Percentiles rank a stretch among this genome's conserved stretches.
These are phyloP conservation scores for Sporormia fimetaria DNA, from an alignment of 495 filamentous ascomycete genomes.

Conservation along the genomic window DNA sequence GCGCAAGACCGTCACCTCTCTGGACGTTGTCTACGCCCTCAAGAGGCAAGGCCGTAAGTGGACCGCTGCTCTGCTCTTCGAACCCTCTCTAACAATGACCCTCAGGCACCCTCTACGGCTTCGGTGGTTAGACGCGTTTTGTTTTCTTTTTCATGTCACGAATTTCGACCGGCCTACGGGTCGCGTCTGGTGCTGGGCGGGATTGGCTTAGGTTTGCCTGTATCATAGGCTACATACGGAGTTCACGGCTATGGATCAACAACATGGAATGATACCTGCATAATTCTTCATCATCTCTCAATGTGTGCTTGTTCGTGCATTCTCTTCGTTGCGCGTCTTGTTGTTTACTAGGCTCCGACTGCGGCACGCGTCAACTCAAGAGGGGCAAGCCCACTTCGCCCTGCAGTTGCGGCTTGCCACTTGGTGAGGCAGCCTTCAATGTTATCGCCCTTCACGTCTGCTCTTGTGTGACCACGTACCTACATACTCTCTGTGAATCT, in stretches of 20 bases:
- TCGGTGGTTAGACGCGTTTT: conserved; percentile 67
- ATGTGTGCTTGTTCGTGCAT: background rate
- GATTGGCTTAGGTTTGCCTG: conserved; percentile 12
- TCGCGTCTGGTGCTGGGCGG: conserved; percentile 19
- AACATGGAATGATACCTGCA: conserved; percentile 24
- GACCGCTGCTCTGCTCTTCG: conserved; percentile 22
- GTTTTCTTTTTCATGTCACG: conserved; percentile 23
- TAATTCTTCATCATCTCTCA: too few relatives aligned
- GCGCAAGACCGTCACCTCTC: conserved; percentile 94
- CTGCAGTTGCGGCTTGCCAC: too few relatives aligned
- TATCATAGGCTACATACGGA: conserved; percentile 18
- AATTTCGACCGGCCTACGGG: conserved; percentile 9
- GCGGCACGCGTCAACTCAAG: too few relatives aligned
- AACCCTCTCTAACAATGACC: conserved; percentile 12
- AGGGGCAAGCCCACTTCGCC: too few relatives aligned
- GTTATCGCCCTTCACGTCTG: too few relatives aligned
- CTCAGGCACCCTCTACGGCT: conserved; percentile 54
- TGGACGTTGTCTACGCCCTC: conserved; percentile 94
- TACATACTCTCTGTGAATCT: background rate
- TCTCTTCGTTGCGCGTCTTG: background rate
- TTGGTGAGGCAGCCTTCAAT: too few relatives aligned
- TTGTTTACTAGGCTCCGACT: too few relatives aligned
- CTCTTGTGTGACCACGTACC: background rate
- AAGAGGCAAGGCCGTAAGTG: conserved; percentile 86
- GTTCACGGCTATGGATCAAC: conserved; percentile 15